Base-by-base conservation (phyloP, 1,139 yeast species). In the Blastobotrys ciferrii region DNA sequence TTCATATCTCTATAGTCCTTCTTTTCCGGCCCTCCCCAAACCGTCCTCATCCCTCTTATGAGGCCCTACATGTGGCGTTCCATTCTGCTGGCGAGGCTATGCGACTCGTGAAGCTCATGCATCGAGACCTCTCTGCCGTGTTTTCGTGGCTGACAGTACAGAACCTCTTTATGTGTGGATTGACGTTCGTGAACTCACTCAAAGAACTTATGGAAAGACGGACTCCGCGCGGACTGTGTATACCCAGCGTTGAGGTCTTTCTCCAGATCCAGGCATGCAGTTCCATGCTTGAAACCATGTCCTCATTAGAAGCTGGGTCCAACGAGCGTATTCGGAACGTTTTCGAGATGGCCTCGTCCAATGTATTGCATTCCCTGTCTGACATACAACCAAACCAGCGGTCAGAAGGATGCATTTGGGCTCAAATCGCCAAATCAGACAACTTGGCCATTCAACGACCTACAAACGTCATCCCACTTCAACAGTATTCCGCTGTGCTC, bases 11-110 rank as follows among this genome's bases (percentile, higher is more conserved):
- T 2, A 40, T 45, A 2, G 43, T 45, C 3, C 35, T 39, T 3
- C 44, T 45, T 14, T 39, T 45, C 20, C 23, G 47, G 32, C 47
- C 47, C 13, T 45, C 47, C 4, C 47, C 47, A 1, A 19, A 39
- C 6, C 47, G 47, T 2, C 44, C 44, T 9, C 31, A 32, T 32
- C 47, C 47, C 4, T 45, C 47, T 2, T 28, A 38, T 3, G 40
- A 20, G 12, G 47, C 43, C 2, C 40, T 45, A 3, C 47, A 45
- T 32, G 47, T 39, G 11, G 47, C 47, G 7, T 23, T 45, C 15
- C 47, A 45, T 18, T 39, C 47, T 1, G 47, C 47, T 11, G 47
- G 47, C 11, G 47, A 45, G 32, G 47, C 47, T 2, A 45, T 45
- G 39, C 32, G 18, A 13, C 35, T 45, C 18, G 37, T 45, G 15